A percentile compares a stretch with the other conserved stretches of the same genome.
phyloP scores from a whole-genome alignment of 805 yeast species.

The Diddensiella transvaalensis region DNA sequence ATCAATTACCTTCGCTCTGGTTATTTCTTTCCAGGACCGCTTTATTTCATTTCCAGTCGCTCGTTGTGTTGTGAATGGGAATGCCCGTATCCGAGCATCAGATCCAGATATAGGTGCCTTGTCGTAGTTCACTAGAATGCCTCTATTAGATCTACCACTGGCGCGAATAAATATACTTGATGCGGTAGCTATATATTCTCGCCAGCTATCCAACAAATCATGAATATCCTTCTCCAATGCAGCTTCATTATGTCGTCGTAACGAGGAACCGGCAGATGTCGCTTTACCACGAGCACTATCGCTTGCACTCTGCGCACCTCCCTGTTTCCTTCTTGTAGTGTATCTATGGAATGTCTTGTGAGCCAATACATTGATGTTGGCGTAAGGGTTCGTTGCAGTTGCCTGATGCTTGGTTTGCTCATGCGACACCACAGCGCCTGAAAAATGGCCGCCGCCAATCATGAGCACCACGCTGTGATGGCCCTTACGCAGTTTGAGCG shows the following conservation, averaged over 20 bases:
- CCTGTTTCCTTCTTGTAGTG: conserved; percentile 95
- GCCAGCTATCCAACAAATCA: conserved; percentile 66
- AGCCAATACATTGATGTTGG: conserved; percentile 43
- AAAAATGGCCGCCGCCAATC: conserved; percentile 98
- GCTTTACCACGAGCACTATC: conserved; percentile 95
- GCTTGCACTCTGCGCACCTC: conserved; percentile 92
- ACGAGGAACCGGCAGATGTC: conserved; percentile 88
- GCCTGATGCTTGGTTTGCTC: conserved; percentile 46
- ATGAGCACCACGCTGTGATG: conserved; percentile 77
- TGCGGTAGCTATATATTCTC: conserved; percentile 50
- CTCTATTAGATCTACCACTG: conserved; percentile 64
- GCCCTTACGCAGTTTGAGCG: conserved; percentile 34
- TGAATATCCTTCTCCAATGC: conserved; percentile 77
- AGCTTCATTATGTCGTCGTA: conserved; percentile 86
- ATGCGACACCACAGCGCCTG: conserved; percentile 88
- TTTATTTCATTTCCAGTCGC: conserved; percentile 81
- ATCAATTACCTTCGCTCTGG: conserved; percentile 52
- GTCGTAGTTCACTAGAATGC: conserved; percentile 57
- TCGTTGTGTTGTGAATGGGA: conserved; percentile 88
- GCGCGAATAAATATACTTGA: conserved; percentile 76
- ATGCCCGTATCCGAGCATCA: conserved; percentile 61
- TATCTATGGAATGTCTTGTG: conserved; percentile 91
- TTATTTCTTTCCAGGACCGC: conserved; percentile 76
- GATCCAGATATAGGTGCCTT: conserved; percentile 51
- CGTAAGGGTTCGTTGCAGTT: conserved; percentile 55